Conservation (phyloP, 129 eudicot genomes). For the Escallonia rubra region DNA sequence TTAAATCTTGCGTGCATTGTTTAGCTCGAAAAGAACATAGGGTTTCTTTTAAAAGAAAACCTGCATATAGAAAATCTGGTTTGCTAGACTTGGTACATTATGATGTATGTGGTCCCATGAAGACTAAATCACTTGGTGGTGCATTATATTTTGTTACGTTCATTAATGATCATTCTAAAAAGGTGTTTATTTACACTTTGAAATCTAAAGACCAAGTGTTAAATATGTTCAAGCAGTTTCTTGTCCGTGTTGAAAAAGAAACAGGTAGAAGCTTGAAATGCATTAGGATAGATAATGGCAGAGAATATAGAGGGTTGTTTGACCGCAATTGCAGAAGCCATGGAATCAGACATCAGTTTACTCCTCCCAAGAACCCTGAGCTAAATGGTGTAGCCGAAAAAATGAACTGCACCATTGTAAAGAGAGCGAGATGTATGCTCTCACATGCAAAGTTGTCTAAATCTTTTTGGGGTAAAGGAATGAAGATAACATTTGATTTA, state of each 20-base stretch:
- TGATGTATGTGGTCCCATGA: background rate
- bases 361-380: background rate
- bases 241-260: no score
- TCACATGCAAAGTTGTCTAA: background rate
- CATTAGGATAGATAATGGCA: no score
- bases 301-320: no score
- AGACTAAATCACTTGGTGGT: no score
- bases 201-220: no score
- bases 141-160: no score
- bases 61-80: background rate
- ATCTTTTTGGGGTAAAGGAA: constrained; percentile 1
- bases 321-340: no score
- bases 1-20: background rate
- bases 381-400: background rate
- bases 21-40: constrained; percentile 4
- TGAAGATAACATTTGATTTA: background rate
- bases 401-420: constrained; percentile 1
- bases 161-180: no score
- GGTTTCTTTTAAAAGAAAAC: background rate
- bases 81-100: background rate
- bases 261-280: no score
- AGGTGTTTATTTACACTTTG: no score
- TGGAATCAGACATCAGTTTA: no score
- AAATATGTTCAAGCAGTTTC: no score
- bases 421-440: constrained; percentile 3